Evolutionary conservation across 768 basidiomycete species (phyloP), one percentile per base, ranked within the genome.

Genomic region (Kwoniella sp.): DNA sequence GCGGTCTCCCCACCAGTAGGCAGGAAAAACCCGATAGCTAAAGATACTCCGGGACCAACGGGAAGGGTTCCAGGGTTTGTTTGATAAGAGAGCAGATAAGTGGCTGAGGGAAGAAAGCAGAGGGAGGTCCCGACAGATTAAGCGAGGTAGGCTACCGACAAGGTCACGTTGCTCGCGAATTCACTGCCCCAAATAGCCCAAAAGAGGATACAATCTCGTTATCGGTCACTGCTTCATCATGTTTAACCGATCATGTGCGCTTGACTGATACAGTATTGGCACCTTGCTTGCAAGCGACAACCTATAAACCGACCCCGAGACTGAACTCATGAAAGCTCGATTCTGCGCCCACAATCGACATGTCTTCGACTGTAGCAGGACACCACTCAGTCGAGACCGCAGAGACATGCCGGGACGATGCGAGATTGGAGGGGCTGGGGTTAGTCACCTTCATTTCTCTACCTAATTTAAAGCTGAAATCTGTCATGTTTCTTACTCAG

Each of bases 361-460:
- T 48, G 58, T 58, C 58, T 45, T 45, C 41, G 5, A 29, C 56
- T 57, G n/a, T 34, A 45, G 20, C 37, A 57, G 31, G 22, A 45
- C 41, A 45, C 8, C 41, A 45, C 41, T 9, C 41, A 17, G 20
- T 61, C n/a, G 52, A 61, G 25, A 63, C 23, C 17, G 20, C 52
- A 12, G 41, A 50, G 17, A 55, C 28, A 12, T 47, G 61, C 30
- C 30, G 54, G 55, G 61, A 63, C 22, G 61, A 63, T 63, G 61
- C 52, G 4, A 55, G 37, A 41, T 50, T 73, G 30, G 69, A 73
- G 48, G 37, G 45, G 25, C 54, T 71, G 22, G 70, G 73, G 48
- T 68, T 34, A 30, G 66, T 67, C 28, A 30, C 20, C 28, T 59
- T 25, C 15, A 50, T 55, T 17, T 4, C 34, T 20, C 25, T 45